Evolutionary conservation across 176 grass and related monocot genomes (phyloP).

Genomic region (Oryza meridionalis): DNA sequence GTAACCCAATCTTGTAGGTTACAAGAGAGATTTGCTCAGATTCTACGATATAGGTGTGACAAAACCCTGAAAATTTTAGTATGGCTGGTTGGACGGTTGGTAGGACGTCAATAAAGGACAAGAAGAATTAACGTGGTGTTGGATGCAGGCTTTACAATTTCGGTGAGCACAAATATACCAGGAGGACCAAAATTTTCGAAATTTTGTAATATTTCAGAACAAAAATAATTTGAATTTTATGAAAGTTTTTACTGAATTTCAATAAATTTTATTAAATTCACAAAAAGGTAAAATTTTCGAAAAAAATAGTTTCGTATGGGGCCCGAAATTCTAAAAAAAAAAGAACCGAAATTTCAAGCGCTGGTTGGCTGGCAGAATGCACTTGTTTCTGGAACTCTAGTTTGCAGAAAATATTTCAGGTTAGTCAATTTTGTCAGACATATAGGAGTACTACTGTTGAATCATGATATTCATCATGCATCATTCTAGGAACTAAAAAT

Average conservation of each 20-base stretch:
- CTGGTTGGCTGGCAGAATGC: conserved; percentile 26
- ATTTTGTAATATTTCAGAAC: no score
- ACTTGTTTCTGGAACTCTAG: background rate
- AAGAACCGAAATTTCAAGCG: no score
- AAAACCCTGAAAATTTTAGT: conserved; percentile 41
- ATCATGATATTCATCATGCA: background rate
- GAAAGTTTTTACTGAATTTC: no score
- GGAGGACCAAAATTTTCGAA: no score
- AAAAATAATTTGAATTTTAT: no score
- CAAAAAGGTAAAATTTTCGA: no score
- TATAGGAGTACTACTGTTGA: background rate
- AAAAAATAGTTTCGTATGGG: no score
- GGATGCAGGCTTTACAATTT: background rate
- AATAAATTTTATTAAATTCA: no score
- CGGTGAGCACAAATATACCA: no score
- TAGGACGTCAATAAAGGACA: conserved; percentile 44
- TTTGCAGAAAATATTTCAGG: background rate
- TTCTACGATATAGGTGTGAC: conserved; percentile 57
- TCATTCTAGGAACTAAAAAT: background rate
- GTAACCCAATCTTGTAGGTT: conserved; percentile 31
- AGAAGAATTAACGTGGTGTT: conserved; percentile 28
- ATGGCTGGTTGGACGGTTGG: conserved; percentile 48
- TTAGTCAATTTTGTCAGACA: background rate
- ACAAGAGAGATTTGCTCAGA: conserved; percentile 49
- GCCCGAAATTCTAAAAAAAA: no score